These are phyloP conservation scores for Calamus simplicifolius DNA, from an alignment of 176 grass and related monocot species.

Conservation along the genomic window DNA sequence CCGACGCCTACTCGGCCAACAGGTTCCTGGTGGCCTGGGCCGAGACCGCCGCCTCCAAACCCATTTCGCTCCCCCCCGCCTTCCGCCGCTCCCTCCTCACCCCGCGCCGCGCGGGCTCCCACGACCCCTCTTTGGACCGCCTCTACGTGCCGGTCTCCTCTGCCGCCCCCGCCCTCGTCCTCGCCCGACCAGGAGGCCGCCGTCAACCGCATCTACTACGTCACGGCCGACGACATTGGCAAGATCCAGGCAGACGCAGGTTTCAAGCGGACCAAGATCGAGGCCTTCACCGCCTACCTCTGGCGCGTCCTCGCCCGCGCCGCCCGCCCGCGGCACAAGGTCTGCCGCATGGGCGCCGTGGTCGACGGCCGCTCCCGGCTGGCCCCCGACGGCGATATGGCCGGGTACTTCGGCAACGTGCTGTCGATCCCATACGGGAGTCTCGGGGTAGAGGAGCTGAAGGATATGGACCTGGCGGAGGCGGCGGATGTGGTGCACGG, in stretches of 20 bases:
- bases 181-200: background rate
- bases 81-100: conserved; percentile 42
- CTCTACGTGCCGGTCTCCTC: conserved; percentile 36
- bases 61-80: background rate
- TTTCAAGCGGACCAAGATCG: conserved; percentile 34
- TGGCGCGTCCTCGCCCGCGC: conserved; percentile 42
- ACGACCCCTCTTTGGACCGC: conserved; percentile 19
- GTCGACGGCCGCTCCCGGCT: conserved; percentile 53
- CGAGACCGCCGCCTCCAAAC: background rate
- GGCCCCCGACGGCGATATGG: conserved; percentile 17
- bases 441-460: conserved; percentile 1
- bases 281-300: conserved; percentile 62
- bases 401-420: conserved; percentile 61
- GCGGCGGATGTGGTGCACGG: conserved; percentile 45
- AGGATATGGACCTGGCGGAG: conserved; percentile 24
- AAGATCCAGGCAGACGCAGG: conserved; percentile 23
- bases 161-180: conserved; percentile 6
- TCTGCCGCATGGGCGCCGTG: conserved; percentile 61
- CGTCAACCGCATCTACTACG: conserved; percentile 60
- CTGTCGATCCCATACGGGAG: conserved; percentile 51
- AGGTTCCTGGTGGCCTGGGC: conserved; percentile 71
- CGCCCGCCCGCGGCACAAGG: background rate
- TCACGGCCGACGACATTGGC: conserved; percentile 26
- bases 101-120: conserved; percentile 20
- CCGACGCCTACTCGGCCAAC: conserved; percentile 86